Percentiles rank a stretch among this genome's conserved stretches.
Evolutionary conservation across 108 stramenopile species (phyloP).

Genomic region (Conticribra guillardii): DNA sequence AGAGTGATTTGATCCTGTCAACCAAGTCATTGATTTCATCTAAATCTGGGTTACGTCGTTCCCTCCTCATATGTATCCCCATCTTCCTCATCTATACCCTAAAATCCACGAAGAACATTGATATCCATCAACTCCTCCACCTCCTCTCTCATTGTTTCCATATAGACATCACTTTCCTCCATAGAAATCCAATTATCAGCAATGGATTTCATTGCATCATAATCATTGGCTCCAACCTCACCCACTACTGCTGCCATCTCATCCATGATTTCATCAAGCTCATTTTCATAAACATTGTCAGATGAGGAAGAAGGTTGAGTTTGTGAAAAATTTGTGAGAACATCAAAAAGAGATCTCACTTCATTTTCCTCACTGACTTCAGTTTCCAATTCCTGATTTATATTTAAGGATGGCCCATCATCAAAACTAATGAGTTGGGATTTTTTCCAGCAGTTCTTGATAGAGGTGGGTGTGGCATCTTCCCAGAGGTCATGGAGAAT

Average conservation of each 20-base stretch:
- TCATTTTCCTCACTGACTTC: not conserved
- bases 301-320: not conserved
- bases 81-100: conserved; percentile 1
- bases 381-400: not conserved
- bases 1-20: not conserved
- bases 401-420: not conserved
- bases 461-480: not conserved
- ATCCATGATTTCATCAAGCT: conserved; percentile 1
- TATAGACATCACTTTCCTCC: not conserved
- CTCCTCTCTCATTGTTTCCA: not conserved
- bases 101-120: not conserved
- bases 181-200: not conserved
- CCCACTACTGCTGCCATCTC: not conserved
- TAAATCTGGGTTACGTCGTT: not conserved
- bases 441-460: conserved; percentile 3
- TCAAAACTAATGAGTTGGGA: not conserved
- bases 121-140: not conserved
- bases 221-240: not conserved
- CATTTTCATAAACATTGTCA: not conserved
- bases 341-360: not conserved
- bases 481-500: not conserved
- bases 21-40: not conserved
- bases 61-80: not conserved
- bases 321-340: not conserved
- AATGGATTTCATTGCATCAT: not conserved